A percentile compares a stretch with the other conserved stretches of the same genome.
These are phyloP conservation scores for Cladophialophora chaetospira DNA, from an alignment of 2,329 filamentous ascomycete genomes.

Conservation along the genomic window DNA sequence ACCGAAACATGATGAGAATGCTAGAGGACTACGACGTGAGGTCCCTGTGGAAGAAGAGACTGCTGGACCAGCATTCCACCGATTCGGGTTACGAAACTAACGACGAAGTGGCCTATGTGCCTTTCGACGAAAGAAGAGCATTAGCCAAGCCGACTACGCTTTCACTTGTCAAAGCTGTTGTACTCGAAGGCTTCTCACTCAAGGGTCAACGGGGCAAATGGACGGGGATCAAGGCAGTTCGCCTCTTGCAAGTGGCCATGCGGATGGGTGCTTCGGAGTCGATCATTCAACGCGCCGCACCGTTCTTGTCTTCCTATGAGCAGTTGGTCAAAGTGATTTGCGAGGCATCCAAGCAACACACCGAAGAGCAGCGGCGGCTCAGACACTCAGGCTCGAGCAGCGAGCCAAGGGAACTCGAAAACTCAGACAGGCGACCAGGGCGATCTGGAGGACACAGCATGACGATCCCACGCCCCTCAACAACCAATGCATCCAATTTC, in stretches of 20 bases:
- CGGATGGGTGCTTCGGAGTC: not conserved
- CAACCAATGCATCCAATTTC: not conserved
- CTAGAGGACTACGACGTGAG: slow-evolving; percentile 26
- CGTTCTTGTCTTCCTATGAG: not conserved
- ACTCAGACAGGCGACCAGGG: not conserved
- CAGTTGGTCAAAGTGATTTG: not conserved
- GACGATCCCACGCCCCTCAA: not conserved
- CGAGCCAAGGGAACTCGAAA: not conserved
- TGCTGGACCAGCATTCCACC: not conserved
- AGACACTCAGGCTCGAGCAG: not conserved
- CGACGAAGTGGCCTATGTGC: not conserved
- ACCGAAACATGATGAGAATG: slow-evolving; percentile 18
- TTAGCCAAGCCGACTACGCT: not conserved
- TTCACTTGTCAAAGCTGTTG: not conserved
- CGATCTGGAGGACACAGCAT: not conserved
- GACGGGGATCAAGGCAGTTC: slow-evolving; percentile 21
- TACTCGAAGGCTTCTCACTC: slow-evolving; percentile 11
- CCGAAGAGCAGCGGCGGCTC: not conserved
- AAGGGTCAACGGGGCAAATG: slow-evolving; percentile 24
- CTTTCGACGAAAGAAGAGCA: not conserved
- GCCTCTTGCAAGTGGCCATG: slow-evolving; percentile 5
- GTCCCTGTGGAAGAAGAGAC: slow-evolving; percentile 1
- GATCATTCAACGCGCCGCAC: not conserved
- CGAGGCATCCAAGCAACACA: not conserved
- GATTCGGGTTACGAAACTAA: not conserved